Evolutionary conservation across 352 stramenopile species (phyloP), one percentile per base, ranked within the genome.

Genomic region (Phytophthora citricola): DNA sequence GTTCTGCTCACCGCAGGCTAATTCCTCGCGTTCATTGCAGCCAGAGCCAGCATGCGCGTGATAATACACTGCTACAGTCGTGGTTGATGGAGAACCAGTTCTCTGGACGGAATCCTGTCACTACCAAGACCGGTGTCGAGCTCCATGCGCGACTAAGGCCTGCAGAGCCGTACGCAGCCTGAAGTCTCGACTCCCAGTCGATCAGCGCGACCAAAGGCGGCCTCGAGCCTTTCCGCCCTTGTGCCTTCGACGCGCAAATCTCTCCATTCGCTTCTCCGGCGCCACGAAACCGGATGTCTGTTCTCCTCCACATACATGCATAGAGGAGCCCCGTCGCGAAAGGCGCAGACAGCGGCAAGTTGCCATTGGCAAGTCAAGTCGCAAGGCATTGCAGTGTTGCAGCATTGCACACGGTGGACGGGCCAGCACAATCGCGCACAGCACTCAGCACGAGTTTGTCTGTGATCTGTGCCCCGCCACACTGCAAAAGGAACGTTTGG

Each of bases 351-450:
- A 10, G 52, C 5, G 45, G 24, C 24, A 36, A 12, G 31, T 36
- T 36, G 2, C 8, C 31, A 36, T 36, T 14, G 38, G 41, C 65
- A 65, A 65, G 32, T 49, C 50, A 38, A 60, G 51, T 46, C 63
- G 44, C 49, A 71, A 39, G n/a, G 36, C 46, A 71, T 75, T 75
- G 67, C 57, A 58, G 58, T 22, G 64, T 77, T 67, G 69, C 46
- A 74, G 64, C 69, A 77, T 74, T 74, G 60, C 69, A 74, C 46
- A 71, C 64, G 45, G 29, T 73, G 69, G 63, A 73, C 55, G 58
- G 54, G 52, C 40, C 58, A 66, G 20, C 29, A 71, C 69, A 71
- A 76, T 49, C 50, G 43, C 34, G 63, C 64, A 60, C 67, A 52
- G 40, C 51, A 14, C 40, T 54, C 51, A 10, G 24, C 52, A 54